phyloP scores from a whole-genome alignment of 2,329 filamentous ascomycete genomes.

The Paecilomyces sp. region DNA sequence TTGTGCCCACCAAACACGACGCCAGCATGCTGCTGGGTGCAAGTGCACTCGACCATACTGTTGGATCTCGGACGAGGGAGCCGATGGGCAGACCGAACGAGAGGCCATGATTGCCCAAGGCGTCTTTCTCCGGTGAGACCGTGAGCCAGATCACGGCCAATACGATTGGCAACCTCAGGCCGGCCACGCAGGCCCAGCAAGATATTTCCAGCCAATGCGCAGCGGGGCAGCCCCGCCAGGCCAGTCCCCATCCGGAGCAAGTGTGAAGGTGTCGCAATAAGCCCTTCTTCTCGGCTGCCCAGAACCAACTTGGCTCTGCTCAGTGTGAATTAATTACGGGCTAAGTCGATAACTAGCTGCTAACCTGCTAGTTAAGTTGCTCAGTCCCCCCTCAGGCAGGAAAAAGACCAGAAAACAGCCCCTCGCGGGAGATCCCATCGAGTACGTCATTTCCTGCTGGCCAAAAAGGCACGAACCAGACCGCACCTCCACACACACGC shows the following conservation, averaged over 20 bases:
- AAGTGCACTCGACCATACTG: too few species aligned
- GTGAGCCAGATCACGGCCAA: too few species aligned
- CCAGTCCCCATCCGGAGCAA: background rate
- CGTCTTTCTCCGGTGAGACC: background rate
- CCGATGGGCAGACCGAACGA: too few species aligned
- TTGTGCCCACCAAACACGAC: too few species aligned
- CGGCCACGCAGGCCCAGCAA: background rate
- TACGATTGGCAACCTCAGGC: background rate
- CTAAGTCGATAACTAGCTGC: constrained; percentile 3
- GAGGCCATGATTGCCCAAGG: background rate
- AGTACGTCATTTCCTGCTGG: background rate
- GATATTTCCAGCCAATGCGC: background rate
- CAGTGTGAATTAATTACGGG: too few species aligned
- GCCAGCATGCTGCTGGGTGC: too few species aligned
- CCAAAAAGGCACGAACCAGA: background rate
- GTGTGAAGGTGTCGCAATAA: too few species aligned
- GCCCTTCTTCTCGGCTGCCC: too few species aligned
- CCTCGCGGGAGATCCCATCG: background rate
- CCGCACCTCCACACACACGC: background rate
- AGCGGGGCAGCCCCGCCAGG: constrained; percentile 2
- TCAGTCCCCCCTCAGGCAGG: constrained; percentile 2
- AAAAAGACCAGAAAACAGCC: background rate
- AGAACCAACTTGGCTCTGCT: too few species aligned
- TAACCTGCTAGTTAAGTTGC: constrained; percentile 12
- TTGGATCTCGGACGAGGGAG: too few species aligned